Percentiles rank a stretch among this genome's conserved stretches.
phyloP scores from a whole-genome alignment of 1,284 basidiomycete genomes.

The Boletus holoroseus region DNA sequence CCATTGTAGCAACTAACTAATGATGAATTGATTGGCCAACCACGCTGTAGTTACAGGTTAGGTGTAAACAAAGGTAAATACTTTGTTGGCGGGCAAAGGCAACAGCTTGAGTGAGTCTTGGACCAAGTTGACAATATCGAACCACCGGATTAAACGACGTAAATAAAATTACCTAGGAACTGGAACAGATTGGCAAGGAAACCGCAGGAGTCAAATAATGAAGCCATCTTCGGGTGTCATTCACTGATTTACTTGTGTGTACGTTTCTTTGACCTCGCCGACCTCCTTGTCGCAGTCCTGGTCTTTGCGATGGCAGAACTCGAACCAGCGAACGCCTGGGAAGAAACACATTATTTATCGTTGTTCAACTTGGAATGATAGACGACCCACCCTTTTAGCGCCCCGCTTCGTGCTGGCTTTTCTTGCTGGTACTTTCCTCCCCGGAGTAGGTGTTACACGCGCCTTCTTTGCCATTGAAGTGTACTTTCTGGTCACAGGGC shows the following conservation, averaged over 20 bases:
- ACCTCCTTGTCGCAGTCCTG: slow-evolving; percentile 19
- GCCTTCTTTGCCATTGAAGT: slow-evolving; percentile 37
- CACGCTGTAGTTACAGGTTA: too few relatives aligned
- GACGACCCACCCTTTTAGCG: slow-evolving; percentile 25
- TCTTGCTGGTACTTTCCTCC: slow-evolving; percentile 33
- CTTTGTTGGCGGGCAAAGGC: too few relatives aligned
- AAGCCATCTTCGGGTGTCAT: not conserved
- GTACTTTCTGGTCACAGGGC: slow-evolving; percentile 29
- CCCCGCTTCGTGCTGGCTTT: slow-evolving; percentile 33
- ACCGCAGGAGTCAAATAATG: not conserved
- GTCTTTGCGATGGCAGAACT: slow-evolving; percentile 22
- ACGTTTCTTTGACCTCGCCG: slow-evolving; percentile 30
- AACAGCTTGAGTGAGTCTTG: too few relatives aligned
- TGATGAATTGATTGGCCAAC: too few relatives aligned
- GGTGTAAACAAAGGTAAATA: too few relatives aligned
- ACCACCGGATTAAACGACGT: not conserved
- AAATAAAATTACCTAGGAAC: not conserved
- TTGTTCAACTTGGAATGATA: slow-evolving; percentile 13
- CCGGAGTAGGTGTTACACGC: slow-evolving; percentile 36
- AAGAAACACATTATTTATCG: slow-evolving; percentile 34
- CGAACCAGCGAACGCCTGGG: slow-evolving; percentile 38
- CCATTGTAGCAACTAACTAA: too few relatives aligned
- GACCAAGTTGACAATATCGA: not conserved
- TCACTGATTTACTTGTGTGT: slow-evolving; percentile 28
- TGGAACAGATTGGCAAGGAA: not conserved